Percentiles rank a stretch among this genome's conserved stretches.
Evolutionary conservation across 176 grass and related monocot species (phyloP).

Genomic region (Cocos nucifera): DNA sequence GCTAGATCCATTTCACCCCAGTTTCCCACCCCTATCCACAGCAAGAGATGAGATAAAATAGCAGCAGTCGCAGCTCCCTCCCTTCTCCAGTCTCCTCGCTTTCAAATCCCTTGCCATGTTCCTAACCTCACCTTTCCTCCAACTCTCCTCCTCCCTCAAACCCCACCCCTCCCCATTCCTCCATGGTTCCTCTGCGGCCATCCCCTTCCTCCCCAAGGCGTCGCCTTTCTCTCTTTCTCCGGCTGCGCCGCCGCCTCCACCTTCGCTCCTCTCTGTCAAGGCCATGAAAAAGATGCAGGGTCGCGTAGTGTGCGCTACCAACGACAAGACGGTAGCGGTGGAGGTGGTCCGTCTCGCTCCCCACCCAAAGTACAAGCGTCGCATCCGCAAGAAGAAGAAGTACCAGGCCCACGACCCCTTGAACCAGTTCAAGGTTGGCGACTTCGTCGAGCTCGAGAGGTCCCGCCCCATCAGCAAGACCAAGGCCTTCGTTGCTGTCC

Average conservation of each 20-base stretch:
- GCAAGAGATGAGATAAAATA: too few relatives aligned
- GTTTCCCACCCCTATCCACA: too few relatives aligned
- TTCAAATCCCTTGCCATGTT: too few relatives aligned
- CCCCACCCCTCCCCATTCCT: constrained; percentile 8
- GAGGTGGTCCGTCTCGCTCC: constrained; percentile 53
- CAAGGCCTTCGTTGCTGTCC: constrained; percentile 78
- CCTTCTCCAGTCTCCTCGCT: too few relatives aligned
- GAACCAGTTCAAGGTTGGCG: constrained; percentile 87
- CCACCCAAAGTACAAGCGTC: constrained; percentile 68
- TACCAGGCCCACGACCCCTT: constrained; percentile 93
- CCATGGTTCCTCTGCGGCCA: constrained; percentile 32
- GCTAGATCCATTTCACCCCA: too few relatives aligned
- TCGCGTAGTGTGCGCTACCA: constrained; percentile 60
- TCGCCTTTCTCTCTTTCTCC: not conserved
- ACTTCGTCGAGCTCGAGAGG: constrained; percentile 62
- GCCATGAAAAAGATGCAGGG: constrained; percentile 59
- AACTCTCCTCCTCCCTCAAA: not conserved
- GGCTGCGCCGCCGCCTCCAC: not conserved
- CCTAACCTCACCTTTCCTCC: not conserved
- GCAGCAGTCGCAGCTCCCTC: too few relatives aligned
- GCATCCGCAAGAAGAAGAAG: constrained; percentile 71
- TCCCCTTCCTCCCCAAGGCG: constrained; percentile 16
- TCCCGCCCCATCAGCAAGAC: constrained; percentile 97
- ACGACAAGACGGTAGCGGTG: constrained; percentile 91
- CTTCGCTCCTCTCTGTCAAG: constrained; percentile 24